Evolutionary conservation across 2,329 filamentous ascomycete genomes (phyloP).

Genomic region (Colletotrichum destructivum): DNA sequence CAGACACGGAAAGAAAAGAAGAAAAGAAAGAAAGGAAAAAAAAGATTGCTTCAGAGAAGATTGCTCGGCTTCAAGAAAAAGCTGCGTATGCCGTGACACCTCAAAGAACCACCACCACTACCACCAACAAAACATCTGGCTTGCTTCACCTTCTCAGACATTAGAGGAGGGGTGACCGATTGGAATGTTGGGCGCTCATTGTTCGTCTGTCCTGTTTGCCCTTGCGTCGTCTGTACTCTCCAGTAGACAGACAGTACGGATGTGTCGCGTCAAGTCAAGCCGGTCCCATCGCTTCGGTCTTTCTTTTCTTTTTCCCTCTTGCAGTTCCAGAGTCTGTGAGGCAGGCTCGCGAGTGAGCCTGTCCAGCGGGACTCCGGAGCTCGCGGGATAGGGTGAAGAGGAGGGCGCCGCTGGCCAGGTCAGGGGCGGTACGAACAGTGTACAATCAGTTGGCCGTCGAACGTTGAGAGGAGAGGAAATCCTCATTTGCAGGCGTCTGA

Average conservation of each 20-base stretch:
- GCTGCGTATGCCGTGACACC: slow-evolving; percentile 40
- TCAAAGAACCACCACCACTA: slow-evolving; percentile 7
- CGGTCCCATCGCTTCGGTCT: neutral
- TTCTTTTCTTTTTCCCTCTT: slow-evolving; percentile 20
- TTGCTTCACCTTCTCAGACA: slow-evolving; percentile 25
- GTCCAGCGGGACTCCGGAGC: slow-evolving; percentile 20
- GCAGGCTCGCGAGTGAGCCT: neutral
- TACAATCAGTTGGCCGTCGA: slow-evolving; percentile 13
- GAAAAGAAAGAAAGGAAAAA: neutral
- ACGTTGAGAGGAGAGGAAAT: slow-evolving; percentile 4
- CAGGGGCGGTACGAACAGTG: slow-evolving; percentile 30
- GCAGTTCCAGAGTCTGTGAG: slow-evolving; percentile 14
- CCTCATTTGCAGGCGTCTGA: slow-evolving; percentile 1
- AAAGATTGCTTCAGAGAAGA: slow-evolving; percentile 1
- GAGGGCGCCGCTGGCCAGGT: slow-evolving; percentile 18
- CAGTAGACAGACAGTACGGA: neutral
- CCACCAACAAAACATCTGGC: slow-evolving; percentile 6
- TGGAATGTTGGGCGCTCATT: slow-evolving; percentile 1
- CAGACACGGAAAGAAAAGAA: neutral
- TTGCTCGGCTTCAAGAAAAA: slow-evolving; percentile 1
- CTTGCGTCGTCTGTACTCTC: slow-evolving; percentile 34
- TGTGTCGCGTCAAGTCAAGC: slow-evolving; percentile 2
- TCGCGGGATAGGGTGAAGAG: slow-evolving; percentile 28
- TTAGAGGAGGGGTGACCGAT: slow-evolving; percentile 3
- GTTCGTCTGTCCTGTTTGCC: slow-evolving; percentile 18